phyloP scores from a whole-genome alignment of 495 filamentous ascomycete species.

The Penicillium macrosclerotiorum region DNA sequence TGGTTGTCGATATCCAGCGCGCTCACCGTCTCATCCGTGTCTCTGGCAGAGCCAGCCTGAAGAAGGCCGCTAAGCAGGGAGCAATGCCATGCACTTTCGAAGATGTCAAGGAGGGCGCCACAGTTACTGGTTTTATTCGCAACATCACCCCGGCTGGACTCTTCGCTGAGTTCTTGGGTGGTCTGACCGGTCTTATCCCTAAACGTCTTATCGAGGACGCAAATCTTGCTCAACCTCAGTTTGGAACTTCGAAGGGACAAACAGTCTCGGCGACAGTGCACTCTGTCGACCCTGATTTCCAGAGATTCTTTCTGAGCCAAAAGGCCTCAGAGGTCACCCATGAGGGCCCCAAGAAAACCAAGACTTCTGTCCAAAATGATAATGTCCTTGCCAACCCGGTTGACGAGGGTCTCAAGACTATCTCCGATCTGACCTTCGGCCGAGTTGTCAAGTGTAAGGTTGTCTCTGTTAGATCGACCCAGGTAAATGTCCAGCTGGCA shows the following conservation, averaged over 20 bases:
- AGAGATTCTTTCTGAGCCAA: conserved; percentile 64
- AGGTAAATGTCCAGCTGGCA: conserved; percentile 85
- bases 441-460: conserved; percentile 76
- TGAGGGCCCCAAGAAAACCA: conserved; percentile 31
- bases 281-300: conserved; percentile 58
- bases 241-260: conserved; percentile 71
- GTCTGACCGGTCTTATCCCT: conserved; percentile 72
- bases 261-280: conserved; percentile 67
- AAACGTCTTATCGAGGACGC: conserved; percentile 72
- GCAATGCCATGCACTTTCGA: conserved; percentile 64
- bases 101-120: conserved; percentile 64
- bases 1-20: conserved; percentile 77
- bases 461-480: conserved; percentile 77
- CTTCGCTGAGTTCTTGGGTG: conserved; percentile 80
- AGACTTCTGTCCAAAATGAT: conserved; percentile 27
- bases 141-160: conserved; percentile 74
- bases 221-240: conserved; percentile 61
- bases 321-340: conserved; percentile 39
- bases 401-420: conserved; percentile 60
- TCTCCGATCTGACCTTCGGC: conserved; percentile 71
- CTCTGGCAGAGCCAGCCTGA: conserved; percentile 75
- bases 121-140: conserved; percentile 77
- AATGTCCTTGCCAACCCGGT: conserved; percentile 60
- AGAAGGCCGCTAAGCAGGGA: conserved; percentile 67
- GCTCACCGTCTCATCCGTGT: conserved; percentile 68